phyloP scores from a whole-genome alignment of 2,329 filamentous ascomycete species.

The Talaromyces sp. region DNA sequence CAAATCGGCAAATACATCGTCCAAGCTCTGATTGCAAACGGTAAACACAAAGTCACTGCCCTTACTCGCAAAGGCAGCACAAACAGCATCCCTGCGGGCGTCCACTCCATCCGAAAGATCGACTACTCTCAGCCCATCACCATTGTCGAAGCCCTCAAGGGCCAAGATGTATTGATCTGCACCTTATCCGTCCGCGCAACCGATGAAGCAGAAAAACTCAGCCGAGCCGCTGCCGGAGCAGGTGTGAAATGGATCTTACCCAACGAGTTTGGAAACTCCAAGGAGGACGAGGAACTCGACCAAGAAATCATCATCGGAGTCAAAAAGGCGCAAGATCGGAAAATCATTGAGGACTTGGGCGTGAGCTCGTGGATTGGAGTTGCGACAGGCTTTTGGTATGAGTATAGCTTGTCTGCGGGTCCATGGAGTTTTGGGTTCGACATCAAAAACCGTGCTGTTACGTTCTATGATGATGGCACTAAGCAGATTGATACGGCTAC shows the following conservation, averaged over 20 bases:
- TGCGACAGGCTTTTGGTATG: constrained; percentile 53
- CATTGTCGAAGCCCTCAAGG: constrained; percentile 50
- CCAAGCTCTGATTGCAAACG: constrained; percentile 42
- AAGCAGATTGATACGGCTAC: constrained; percentile 58
- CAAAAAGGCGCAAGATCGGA: neutral
- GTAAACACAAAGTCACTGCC: constrained; percentile 53
- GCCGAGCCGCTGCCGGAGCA: constrained; percentile 55
- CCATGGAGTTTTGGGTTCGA: constrained; percentile 49
- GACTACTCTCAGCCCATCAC: constrained; percentile 50
- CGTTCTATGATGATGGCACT: constrained; percentile 56
- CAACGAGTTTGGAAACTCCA: constrained; percentile 43
- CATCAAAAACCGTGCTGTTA: constrained; percentile 42
- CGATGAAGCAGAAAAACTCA: constrained; percentile 46
- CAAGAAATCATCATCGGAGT: constrained; percentile 38
- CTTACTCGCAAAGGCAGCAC: constrained; percentile 47
- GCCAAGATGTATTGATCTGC: constrained; percentile 57
- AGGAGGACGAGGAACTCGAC: constrained; percentile 27
- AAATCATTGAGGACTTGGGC: constrained; percentile 40
- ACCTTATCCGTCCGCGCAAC: constrained; percentile 49
- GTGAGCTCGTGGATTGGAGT: constrained; percentile 47
- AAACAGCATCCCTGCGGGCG: constrained; percentile 44
- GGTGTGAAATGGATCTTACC: constrained; percentile 57
- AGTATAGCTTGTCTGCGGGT: constrained; percentile 46
- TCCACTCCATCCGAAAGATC: constrained; percentile 41
- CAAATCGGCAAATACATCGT: constrained; percentile 30